Base-by-base conservation (phyloP, 768 basidiomycete genomes). In the Leccinellum rugosiceps region DNA sequence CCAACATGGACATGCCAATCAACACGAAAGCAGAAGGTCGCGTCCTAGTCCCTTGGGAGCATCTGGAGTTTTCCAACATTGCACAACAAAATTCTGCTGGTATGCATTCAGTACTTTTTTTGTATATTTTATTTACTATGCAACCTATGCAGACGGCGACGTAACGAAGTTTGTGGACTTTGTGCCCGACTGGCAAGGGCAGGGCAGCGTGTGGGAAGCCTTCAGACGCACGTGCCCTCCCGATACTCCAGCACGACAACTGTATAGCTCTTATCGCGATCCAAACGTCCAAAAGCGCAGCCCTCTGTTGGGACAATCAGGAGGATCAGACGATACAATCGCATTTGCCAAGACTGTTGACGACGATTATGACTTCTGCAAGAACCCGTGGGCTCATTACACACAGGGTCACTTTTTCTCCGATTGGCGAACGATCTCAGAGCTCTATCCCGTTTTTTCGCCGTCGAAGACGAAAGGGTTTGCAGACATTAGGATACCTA, bases 391-490 rank as follows among this genome's bases (percentile, higher is more conserved):
- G 75, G 86, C 89, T 19, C 94, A 88, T 63, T 86, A 90, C 66
- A 80, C 81, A 28, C 97, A 98, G 68, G 94, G 95, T 11, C 94
- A 94, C 73, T 98, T 97, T 74, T 98, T 97, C 82, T 92, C 92
- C 17, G 96, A 99, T 72, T 97, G 93, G 91, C 79, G 95, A 21
- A 90, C 88, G 0, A 86, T 98, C 57, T 83, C 90, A 11, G 83
- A 83, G 1, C 78, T 96, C n/a, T 95, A 92, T 72, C 97, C 97
- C 7, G 83, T 99, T 28, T 90, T 99, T 74, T 94, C 93, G 2
- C 94, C 96, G 2, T 91, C 94, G 0, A 93, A 90, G 66, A 86
- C 88, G 0, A 77, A 77, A 41, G 94, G 97, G 0, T 98, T 88
- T 69, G 75, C 85, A 60, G 97, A 98, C 68, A 91, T 99, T 63